Evolutionary conservation across 306 rosid genomes (phyloP).

Genomic region (Rosa lucieae): DNA sequence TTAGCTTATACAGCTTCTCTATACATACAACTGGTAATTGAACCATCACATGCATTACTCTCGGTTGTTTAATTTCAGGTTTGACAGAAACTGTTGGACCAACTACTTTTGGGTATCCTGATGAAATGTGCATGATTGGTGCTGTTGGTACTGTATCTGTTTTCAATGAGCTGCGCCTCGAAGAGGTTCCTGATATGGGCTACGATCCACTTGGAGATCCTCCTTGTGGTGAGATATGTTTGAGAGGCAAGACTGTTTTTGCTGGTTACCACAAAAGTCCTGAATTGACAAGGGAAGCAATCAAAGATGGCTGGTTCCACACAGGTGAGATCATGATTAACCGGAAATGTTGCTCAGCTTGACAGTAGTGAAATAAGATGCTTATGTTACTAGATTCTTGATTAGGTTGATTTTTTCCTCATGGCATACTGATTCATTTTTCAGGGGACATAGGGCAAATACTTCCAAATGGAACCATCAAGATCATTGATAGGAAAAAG

Average conservation of each 20-base stretch:
- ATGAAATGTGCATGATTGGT: constrained; percentile 85
- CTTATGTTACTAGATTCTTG: not conserved
- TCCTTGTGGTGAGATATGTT: constrained; percentile 82
- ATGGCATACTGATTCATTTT: not conserved
- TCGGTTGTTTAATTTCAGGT: constrained; percentile 49
- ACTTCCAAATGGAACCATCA: constrained; percentile 68
- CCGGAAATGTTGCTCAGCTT: not conserved
- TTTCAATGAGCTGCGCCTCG: constrained; percentile 66
- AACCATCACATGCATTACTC: not conserved
- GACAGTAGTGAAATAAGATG: not conserved
- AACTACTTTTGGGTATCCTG: constrained; percentile 57
- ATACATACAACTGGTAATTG: not conserved
- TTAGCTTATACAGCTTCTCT: not conserved
- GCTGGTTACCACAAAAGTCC: constrained; percentile 66
- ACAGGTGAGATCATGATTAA: constrained; percentile 46
- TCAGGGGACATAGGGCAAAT: constrained; percentile 87
- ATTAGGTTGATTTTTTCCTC: not conserved
- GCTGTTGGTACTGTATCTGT: constrained; percentile 58
- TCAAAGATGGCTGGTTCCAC: constrained; percentile 89
- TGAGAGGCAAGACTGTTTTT: constrained; percentile 72
- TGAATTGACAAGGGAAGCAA: constrained; percentile 60
- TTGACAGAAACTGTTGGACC: constrained; percentile 90
- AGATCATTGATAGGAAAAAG: constrained; percentile 83
- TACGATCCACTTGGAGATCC: constrained; percentile 74
- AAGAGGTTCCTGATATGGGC: constrained; percentile 82